These are phyloP conservation scores for Platanus orientalis DNA, from an alignment of 164 flowering plant genomes.

Conservation along the genomic window DNA sequence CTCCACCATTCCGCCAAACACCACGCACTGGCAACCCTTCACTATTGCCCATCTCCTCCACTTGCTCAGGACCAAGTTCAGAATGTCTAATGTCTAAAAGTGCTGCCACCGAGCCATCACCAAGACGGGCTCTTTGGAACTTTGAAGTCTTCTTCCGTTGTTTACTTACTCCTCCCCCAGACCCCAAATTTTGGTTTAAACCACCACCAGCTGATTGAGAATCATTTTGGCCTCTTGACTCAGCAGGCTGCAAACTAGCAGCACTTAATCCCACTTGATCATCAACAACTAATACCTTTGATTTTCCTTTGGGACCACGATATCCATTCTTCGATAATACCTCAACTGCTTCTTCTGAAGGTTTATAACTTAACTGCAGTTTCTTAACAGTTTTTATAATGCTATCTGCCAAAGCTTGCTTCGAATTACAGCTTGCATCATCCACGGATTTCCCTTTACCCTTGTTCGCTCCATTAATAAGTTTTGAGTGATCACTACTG, in stretches of 20 bases:
- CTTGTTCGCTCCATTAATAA: constrained; percentile 30
- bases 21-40: constrained; percentile 37
- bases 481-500: constrained; percentile 14
- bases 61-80: constrained; percentile 35
- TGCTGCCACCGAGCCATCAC: constrained; percentile 63
- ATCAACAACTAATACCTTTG: constrained; percentile 28
- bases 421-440: constrained; percentile 20
- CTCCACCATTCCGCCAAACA: constrained; percentile 41
- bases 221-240: constrained; percentile 11
- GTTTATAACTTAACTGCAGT: constrained; percentile 50
- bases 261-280: constrained; percentile 21
- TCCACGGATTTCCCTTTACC: constrained; percentile 45
- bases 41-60: constrained; percentile 18
- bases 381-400: constrained; percentile 48
- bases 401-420: constrained; percentile 35
- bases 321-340: constrained; percentile 71
- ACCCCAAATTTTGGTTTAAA: constrained; percentile 23
- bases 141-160: constrained; percentile 68
- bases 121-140: constrained; percentile 64
- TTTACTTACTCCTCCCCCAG: constrained; percentile 40
- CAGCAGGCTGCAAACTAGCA: constrained; percentile 1
- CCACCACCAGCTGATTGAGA: constrained; percentile 23
- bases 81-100: constrained; percentile 17
- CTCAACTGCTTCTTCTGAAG: constrained; percentile 58
- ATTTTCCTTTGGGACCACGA: constrained; percentile 51